Base-by-base conservation (phyloP, 768 basidiomycete genomes). In the Pleurotus cornucopiae region DNA sequence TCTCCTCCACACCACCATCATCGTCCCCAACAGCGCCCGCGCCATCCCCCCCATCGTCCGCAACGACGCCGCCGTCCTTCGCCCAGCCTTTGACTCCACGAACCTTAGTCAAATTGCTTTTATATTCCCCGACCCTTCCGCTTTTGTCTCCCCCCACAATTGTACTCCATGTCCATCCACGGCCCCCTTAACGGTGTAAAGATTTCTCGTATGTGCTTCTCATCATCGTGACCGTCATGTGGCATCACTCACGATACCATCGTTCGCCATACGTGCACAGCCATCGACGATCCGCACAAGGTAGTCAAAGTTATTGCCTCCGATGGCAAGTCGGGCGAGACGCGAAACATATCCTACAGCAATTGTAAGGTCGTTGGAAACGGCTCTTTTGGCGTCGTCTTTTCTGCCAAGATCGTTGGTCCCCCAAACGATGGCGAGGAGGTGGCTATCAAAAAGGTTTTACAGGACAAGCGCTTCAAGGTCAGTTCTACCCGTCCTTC, bases 381-480 rank as follows among this genome's bases (percentile, higher is more conserved):
- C 69, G 97, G 97, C 72, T 96, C 94, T 57, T 99, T 99, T 66
- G 97, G 97, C 63, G 95, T 99, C 71, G 97, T 99, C 61, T 98
- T 95, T 72, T 92, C 94, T 61, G 96, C 95, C 57, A 93, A 86
- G 73, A 84, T 98, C 55, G 77, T 94, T 49, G 78, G 78, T 12
- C 78, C 79, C 5, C 74, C 79, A 44, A 83, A 84, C 66, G 83
- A 82, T 34, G 76, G 76, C 16, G 89, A 89, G 57, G 94, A 98
- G 63, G 96, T 99, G 67, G 97, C 97, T 49, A 99, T 99, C 83
- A 99, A 99, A 91, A 98, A 98, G 80, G 97, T 99, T 49, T 75
- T 99, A 59, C 97, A 99, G 80, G 97, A 99, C 78, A 99, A 99
- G 82, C 86, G 97, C 63, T 99, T 99, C 89, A 99, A 99, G 92